These are phyloP conservation scores for Astraeus odoratus DNA, from an alignment of 768 basidiomycete genomes.

Conservation along the genomic window DNA sequence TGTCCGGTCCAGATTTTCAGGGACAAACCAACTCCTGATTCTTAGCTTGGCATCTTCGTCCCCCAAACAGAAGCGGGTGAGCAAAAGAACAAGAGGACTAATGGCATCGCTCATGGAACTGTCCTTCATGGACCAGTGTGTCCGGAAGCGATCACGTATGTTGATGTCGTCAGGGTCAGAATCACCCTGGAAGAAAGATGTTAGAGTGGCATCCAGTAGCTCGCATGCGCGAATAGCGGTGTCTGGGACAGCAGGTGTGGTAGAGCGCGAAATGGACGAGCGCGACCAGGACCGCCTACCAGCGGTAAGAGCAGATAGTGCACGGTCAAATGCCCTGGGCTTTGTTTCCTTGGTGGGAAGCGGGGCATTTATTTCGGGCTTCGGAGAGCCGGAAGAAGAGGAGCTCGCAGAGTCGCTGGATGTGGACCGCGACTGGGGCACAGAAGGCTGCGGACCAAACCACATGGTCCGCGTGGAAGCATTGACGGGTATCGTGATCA, in stretches of 20 bases:
- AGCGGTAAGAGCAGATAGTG: slow-evolving; percentile 22
- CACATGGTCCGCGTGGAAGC: slow-evolving; percentile 50
- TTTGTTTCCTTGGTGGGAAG: slow-evolving; percentile 16
- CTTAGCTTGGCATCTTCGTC: slow-evolving; percentile 51
- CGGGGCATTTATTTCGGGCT: slow-evolving; percentile 2
- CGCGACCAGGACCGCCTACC: slow-evolving; percentile 34
- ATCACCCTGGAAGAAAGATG: slow-evolving; percentile 60
- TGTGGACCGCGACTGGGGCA: slow-evolving; percentile 30
- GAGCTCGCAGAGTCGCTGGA: slow-evolving; percentile 32
- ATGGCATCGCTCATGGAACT: slow-evolving; percentile 70
- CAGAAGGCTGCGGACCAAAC: slow-evolving; percentile 43
- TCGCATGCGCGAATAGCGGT: slow-evolving; percentile 60
- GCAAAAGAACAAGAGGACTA: slow-evolving; percentile 67
- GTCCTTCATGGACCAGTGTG: slow-evolving; percentile 28
- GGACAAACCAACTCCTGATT: slow-evolving; percentile 65
- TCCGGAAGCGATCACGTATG: slow-evolving; percentile 39
- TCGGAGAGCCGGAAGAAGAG: slow-evolving; percentile 18
- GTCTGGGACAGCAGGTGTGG: slow-evolving; percentile 29
- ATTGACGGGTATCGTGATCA: slow-evolving; percentile 72
- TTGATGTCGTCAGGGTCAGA: slow-evolving; percentile 56
- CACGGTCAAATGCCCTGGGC: slow-evolving; percentile 19
- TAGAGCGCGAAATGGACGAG: slow-evolving; percentile 36
- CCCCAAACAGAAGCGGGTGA: slow-evolving; percentile 63
- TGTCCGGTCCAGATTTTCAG: slow-evolving; percentile 74
- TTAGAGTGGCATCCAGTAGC: slow-evolving; percentile 53